Evolutionary conservation across 371 early-diverging fungal species (phyloP).

Genomic region (Rhizopus arrhizus): DNA sequence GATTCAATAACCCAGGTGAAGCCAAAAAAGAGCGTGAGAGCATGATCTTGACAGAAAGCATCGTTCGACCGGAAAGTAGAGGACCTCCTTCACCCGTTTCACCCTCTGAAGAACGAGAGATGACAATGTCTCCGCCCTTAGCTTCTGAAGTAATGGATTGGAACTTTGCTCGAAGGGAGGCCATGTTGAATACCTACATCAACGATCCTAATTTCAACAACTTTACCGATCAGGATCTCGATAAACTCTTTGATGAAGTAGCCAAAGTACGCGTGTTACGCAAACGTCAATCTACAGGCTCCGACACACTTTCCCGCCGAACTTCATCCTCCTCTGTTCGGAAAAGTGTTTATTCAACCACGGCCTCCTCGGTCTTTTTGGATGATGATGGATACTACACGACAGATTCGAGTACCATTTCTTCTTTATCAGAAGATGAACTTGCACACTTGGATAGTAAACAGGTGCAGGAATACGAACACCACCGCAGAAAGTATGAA

Average conservation of each 20-base stretch:
- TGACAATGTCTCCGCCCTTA: constrained; percentile 36
- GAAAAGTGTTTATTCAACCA: constrained; percentile 27
- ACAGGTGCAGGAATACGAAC: constrained; percentile 57
- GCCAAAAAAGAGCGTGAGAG: constrained; percentile 71
- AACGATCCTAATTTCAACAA: constrained; percentile 49
- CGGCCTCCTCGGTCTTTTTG: constrained; percentile 20
- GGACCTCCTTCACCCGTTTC: constrained; percentile 53
- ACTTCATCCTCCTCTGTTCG: constrained; percentile 30
- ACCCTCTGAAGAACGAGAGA: constrained; percentile 55
- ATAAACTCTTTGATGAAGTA: constrained; percentile 61
- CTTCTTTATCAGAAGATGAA: constrained; percentile 53
- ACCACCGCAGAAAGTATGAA: constrained; percentile 53
- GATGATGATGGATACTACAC: constrained; percentile 56
- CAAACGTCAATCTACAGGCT: constrained; percentile 28
- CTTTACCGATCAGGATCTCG: constrained; percentile 62
- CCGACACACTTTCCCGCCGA: constrained; percentile 28
- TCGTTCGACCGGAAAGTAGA: constrained; percentile 2
- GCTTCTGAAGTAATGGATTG: constrained; percentile 73
- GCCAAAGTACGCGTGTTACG: constrained; percentile 45
- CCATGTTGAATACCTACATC: constrained; percentile 52
- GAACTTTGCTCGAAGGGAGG: constrained; percentile 78
- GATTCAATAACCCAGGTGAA: constrained; percentile 87
- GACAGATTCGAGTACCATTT: constrained; percentile 50
- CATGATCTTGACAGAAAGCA: not conserved
- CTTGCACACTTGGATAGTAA: constrained; percentile 52